Base-by-base conservation (phyloP, 805 yeast species). In the Komagataella mondaviorum region DNA sequence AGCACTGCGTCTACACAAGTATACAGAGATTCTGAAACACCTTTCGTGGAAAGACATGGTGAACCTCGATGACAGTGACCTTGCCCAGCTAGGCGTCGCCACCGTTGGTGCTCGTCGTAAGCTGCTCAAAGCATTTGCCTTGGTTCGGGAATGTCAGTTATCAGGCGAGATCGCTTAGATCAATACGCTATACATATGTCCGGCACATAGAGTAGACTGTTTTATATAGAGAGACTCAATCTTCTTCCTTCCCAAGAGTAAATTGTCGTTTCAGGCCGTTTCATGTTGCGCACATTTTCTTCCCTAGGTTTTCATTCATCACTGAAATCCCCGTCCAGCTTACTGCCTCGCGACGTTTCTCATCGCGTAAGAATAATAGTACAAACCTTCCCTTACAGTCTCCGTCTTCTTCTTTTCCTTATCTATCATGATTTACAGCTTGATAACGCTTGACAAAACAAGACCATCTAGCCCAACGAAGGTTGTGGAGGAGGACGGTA, bases 91-190 rank as follows among this genome's bases (percentile, higher is more conserved):
- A 53, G 99, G 99, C 6, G 96, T 93, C 45, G 78, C 81, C 57
- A 97, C 99, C 0, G 73, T 93, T 57, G 99, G 99, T 6, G 99
- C 99, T 0, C 75, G 99, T 56, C 78, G 97, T 52, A 93, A 93
- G 69, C 76, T 93, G 64, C 70, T 93, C 60, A 93, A 93, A 70
- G 95, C 96, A 44, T 93, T 93, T 70, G 86, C 81, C 54, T 83
- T 82, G 52, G 96, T 91, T 47, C 80, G 79, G 60, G 83, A 76
- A 54, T 43, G 54, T 55, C 24, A 46, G n/a, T 30, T 30, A 30
- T 30, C 39, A 30, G 39, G 39, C 39, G 39, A 30, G 39, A 30
- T 30, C 39, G 39, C 39, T 10, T 30, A 30, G 39, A 30, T 30
- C 39, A 4, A 30, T 10, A 30, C 39, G 39, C 39, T 30, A 30